A percentile compares a stretch with the other conserved stretches of the same genome.
Evolutionary conservation across 2,329 filamentous ascomycete genomes (phyloP).

Genomic region (Periglandula ipomoeae): DNA sequence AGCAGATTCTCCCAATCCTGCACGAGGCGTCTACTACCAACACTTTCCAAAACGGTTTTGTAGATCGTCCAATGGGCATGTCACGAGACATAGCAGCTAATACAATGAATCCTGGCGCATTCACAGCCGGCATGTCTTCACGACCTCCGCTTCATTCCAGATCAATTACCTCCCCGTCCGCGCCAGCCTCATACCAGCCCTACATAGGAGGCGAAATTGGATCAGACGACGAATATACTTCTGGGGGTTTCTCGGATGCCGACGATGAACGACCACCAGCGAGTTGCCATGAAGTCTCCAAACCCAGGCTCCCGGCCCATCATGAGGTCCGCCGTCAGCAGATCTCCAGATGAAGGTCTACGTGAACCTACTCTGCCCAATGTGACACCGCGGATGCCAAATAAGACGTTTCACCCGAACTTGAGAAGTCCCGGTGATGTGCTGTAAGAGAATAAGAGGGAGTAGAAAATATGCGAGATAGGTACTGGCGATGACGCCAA

Average conservation of each 20-base stretch:
- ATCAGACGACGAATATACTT: conserved; percentile 67
- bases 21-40: conserved; percentile 74
- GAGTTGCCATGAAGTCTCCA: conserved; percentile 49
- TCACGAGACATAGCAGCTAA: conserved; percentile 52
- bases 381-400: conserved; percentile 32
- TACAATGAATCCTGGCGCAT: conserved; percentile 53
- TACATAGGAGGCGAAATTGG: conserved; percentile 50
- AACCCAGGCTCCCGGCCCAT: conserved; percentile 45
- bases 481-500: neutral
- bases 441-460: conserved; percentile 12
- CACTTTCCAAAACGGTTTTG: conserved; percentile 83
- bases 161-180: conserved; percentile 74
- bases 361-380: conserved; percentile 27
- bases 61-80: conserved; percentile 57
- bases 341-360: conserved; percentile 24
- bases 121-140: conserved; percentile 35
- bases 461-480: neutral
- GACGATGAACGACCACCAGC: conserved; percentile 48
- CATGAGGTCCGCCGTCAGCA: conserved; percentile 20
- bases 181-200: conserved; percentile 44
- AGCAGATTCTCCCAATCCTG: conserved; percentile 83
- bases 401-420: conserved; percentile 23
- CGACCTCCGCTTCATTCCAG: conserved; percentile 68
- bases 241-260: conserved; percentile 72
- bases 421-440: conserved; percentile 27